Evolutionary conservation across 2,329 filamentous ascomycete genomes (phyloP), one percentile per base, ranked within the genome.

Genomic region (Talaromyces funiculosus): DNA sequence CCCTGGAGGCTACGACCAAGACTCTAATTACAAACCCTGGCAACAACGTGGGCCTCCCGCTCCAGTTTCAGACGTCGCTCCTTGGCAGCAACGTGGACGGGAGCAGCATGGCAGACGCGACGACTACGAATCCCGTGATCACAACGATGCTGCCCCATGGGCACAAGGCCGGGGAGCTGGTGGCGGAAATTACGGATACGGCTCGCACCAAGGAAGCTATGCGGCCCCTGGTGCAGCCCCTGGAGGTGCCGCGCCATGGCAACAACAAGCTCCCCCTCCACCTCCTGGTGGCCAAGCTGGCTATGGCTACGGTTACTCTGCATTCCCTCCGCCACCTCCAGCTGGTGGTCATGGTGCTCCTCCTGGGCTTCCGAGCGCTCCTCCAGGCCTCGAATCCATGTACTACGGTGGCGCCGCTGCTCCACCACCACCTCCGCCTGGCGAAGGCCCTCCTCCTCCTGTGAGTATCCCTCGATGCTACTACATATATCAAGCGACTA

Each of bases 1-100:
- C 12, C 89, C 90, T 61, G 85, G 85, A 59, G 81, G 80, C 37
- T 84, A 83, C 65, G 83, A 84, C 56, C 76, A 85, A 74, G 73
- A 74, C 38, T 45, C 59, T 58, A 86, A 88, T 67, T 81, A 84
- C 67, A 93, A 90, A 76, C 92, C 92, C 55, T 97, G 92, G 92
- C 89, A 96, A 73, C 86, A 61, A 60, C 73, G 90, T 71, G 90
- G 88, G 38, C 90, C 91, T 18, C 92, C 89, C 31, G 69, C 71
- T 29, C 51, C 51, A 40, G 51, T 40, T 8, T 90, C 90, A 61
- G 90, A 88, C 61, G 84, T 90, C 72, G 92, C 92, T 66, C 92
- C 92, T 7, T 96, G 92, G 90, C 78, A 82, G 71, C 79, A 79
- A 63, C 72, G 77, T 64, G 76, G 78, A 62, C 80, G 81, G 63